A percentile compares a stretch with the other conserved stretches of the same genome.
Conservation (phyloP, 345 rosid genomes). For the Eucalyptus erythrocorys region DNA sequence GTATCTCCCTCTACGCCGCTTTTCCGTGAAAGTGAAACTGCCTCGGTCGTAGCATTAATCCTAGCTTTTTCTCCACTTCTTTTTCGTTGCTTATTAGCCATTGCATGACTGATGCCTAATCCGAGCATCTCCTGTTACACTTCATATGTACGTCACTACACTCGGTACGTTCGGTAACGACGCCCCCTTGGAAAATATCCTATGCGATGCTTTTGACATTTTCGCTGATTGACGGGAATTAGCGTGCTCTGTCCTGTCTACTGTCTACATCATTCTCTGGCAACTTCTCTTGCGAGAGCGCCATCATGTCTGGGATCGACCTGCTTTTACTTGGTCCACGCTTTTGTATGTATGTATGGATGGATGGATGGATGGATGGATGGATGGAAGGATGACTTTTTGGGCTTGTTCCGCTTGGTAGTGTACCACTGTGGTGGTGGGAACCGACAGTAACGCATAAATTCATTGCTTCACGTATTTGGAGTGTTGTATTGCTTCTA, state of each 20-base stretch:
- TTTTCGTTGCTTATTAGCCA: not conserved
- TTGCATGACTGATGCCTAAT: not conserved
- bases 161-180: not conserved
- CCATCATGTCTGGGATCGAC: not conserved
- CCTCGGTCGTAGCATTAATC: not conserved
- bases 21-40: not conserved
- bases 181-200: not conserved
- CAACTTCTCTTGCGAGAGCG: not conserved
- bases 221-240: not conserved
- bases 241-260: not conserved
- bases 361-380: not conserved
- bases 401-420: not conserved
- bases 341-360: not conserved
- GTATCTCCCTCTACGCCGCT: not conserved
- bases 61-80: not conserved
- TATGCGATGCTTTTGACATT: not conserved
- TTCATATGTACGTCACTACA: not conserved
- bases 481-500: not conserved
- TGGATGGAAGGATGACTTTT: not conserved
- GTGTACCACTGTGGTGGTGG: not conserved
- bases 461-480: not conserved
- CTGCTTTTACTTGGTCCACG: not conserved
- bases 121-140: not conserved
- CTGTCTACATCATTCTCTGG: not conserved
- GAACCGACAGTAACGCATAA: not conserved